Evolutionary conservation across 306 rosid species (phyloP).

Genomic region (Vigna reflexopilosa): DNA sequence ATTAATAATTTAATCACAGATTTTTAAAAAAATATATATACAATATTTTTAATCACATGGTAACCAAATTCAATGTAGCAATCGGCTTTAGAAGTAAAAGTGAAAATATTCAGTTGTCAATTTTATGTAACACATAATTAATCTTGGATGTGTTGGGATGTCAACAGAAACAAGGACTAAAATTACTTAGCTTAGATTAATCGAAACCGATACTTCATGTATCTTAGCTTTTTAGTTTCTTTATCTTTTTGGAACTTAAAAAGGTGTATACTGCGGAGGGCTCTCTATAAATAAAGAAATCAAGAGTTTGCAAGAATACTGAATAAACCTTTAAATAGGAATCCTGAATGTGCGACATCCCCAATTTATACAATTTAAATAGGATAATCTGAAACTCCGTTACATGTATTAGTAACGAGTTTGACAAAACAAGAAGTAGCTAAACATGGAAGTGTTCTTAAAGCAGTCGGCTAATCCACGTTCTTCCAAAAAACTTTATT

Average conservation of each 20-base stretch:
- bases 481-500: constrained; percentile 36
- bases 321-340: constrained; percentile 30
- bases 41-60: no score
- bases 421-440: constrained; percentile 37
- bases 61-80: no score
- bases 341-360: constrained; percentile 14
- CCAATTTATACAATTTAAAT: constrained; percentile 33
- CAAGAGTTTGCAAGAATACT: background rate
- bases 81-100: no score
- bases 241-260: background rate
- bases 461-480: constrained; percentile 35
- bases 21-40: no score
- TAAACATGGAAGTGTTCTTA: constrained; percentile 27
- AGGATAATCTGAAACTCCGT: constrained; percentile 25
- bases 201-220: background rate
- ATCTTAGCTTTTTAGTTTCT: background rate
- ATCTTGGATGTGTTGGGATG: no score
- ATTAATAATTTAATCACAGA: no score
- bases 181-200: background rate
- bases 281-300: constrained; percentile 11
- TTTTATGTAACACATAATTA: no score
- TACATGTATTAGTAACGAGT: constrained; percentile 30
- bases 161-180: no score
- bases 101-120: no score
- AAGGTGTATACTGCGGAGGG: background rate